Evolutionary conservation across 23 red algal genomes (phyloP), one percentile per base, ranked within the genome.

Genomic region (Gracilaria domingensis): DNA sequence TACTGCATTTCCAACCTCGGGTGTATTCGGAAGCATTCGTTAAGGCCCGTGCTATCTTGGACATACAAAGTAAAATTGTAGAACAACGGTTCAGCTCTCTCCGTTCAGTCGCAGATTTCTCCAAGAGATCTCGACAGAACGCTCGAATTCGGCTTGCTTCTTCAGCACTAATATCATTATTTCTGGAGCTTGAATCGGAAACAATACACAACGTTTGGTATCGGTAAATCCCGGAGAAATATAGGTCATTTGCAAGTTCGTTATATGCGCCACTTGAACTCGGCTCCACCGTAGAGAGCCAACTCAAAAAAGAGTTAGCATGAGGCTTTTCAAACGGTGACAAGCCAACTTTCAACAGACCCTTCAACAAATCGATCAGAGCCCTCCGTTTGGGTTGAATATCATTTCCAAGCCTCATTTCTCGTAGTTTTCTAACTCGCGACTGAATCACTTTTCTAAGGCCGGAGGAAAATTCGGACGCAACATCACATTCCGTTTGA

Each of bases 331-430:
- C 72, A 70, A 87, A 82, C 23, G 92, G 82, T 37, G 83, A 81
- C 38, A 94, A 62, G 17, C 92, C 92, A 66, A 80, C 56, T 23
- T 81, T 55, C 23, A 28, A 42, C 11, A 94, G 34, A 6, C 69
- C 71, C 39, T 75, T 33, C 44, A 94, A 58, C 28, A 94, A 62
- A 56, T 94, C 92, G 25, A 87, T 50, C 8, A 94, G 84, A 56
- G 92, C 83, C 57, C 82, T 65, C 77, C 62, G 71, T 82, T 94
- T 94, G 17, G 77, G 69, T 58, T 87, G 83, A 26, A 94, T 69
- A 65, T 76, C 77, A 40, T 25, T 45, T 29, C 72, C 72, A 7
- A 30, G n/a, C 23, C 20, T 49, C 38, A 77, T 12, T 32, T 77
- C 40, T 14, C 72, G 14, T 16, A 77, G 72, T n/a, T 51, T 77